These are phyloP conservation scores for Globisporangium perplexum DNA, from an alignment of 352 stramenopile species.

Conservation along the genomic window DNA sequence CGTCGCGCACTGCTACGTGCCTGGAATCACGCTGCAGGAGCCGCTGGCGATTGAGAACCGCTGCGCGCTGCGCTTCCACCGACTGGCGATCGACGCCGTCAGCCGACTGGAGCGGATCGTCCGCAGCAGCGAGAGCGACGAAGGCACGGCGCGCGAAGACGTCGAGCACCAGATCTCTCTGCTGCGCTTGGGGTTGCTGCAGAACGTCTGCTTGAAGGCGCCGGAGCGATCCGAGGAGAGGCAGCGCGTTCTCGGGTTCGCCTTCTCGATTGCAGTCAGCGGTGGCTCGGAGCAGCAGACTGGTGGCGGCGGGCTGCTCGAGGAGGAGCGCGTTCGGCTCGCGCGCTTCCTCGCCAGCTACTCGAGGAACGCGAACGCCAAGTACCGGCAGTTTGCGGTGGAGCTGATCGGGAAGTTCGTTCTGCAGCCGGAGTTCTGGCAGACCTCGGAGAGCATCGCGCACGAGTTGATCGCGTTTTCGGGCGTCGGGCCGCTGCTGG, in stretches of 20 bases:
- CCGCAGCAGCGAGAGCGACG: conserved; percentile 7
- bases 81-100: conserved; percentile 49
- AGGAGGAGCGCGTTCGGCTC: conserved; percentile 55
- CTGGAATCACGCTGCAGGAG: conserved; percentile 65
- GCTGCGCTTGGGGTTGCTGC: conserved; percentile 47
- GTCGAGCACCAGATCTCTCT: conserved; percentile 33
- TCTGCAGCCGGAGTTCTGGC: conserved; percentile 56
- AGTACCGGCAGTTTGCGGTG: conserved; percentile 78
- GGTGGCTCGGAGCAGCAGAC: conserved; percentile 9
- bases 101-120: conserved; percentile 24
- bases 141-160: conserved; percentile 26
- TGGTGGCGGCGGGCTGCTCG: conserved; percentile 22
- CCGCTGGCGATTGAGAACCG: conserved; percentile 41
- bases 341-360: conserved; percentile 70
- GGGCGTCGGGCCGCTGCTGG: conserved; percentile 49
- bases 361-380: conserved; percentile 62
- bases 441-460: conserved; percentile 16
- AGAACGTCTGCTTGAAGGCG: conserved; percentile 74
- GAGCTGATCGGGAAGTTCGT: conserved; percentile 67
- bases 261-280: conserved; percentile 35
- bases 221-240: conserved; percentile 69
- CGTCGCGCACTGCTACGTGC: conserved; percentile 70
- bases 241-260: conserved; percentile 53
- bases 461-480: conserved; percentile 37
- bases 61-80: conserved; percentile 59